Evolutionary conservation across 2,329 filamentous ascomycete genomes (phyloP), one percentile per base, ranked within the genome.

Genomic region (Colletotrichum orbiculare): DNA sequence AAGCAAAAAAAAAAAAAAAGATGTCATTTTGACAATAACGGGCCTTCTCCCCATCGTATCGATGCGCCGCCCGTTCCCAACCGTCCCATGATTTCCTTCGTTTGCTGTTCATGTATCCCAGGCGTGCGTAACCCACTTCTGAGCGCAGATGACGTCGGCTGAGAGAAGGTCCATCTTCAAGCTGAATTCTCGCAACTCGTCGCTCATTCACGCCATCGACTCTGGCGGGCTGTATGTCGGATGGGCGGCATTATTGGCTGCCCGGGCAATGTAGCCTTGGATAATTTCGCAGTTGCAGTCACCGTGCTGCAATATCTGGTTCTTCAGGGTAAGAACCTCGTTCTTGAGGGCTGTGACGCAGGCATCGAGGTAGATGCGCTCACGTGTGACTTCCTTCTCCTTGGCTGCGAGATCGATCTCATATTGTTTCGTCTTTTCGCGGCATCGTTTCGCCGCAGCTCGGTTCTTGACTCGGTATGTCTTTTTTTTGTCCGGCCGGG

Each of bases 401-500:
- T 35, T 52, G 37, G 37, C 55, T 5, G 39, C 43, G 12, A 67
- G 56, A 10, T 67, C 61, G 3, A 57, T 33, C 25, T 67, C 65
- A 25, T 65, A 57, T 15, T 61, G 60, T 33, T 64, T 67, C 17
- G 61, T 65, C 25, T 67, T 67, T 12, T 67, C 61, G 15, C 65
- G 65, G 8, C 65, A 67, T 7, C 65, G 65, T 53, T 67, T 67
- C 13, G 65, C 65, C 1, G 65, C 65, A 1, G 61, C 65, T 13
- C 65, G 65, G 4, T 67, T 67, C n/a, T 65, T 67, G 17, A 65
- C 61, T 8, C 61, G 65, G 13, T 67, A 57, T 1, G 49, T 59
- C 11, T 46, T 67, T 3, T 61, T 60, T 3, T 12, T 42, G 3
- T 15, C 49, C 7, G 34, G 34, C 10, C 37, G 25, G 8, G 9